phyloP scores from a whole-genome alignment of 2,329 filamentous ascomycete genomes.

The Nannizziopsis arthrosporioides region DNA sequence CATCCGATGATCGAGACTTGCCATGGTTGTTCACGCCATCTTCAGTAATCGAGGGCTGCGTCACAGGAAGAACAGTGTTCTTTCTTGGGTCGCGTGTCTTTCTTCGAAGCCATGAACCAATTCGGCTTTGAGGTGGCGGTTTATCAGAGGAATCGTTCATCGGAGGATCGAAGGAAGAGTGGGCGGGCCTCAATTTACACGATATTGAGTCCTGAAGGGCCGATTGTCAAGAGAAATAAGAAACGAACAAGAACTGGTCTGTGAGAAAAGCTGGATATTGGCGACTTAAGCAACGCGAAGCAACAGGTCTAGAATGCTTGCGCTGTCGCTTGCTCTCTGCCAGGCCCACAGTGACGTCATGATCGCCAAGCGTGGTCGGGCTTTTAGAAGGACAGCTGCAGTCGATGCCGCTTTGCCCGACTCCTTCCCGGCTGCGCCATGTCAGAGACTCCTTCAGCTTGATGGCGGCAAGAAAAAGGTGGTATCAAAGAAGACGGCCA shows the following conservation, averaged over 20 bases:
- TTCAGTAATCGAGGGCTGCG: neutral
- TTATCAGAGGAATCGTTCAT: conserved; percentile 6
- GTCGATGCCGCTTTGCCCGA: no score
- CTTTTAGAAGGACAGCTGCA: no score
- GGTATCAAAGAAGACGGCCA: no score
- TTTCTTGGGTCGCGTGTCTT: neutral
- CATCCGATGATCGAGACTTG: neutral
- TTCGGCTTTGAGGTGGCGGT: conserved; percentile 1
- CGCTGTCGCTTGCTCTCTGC: neutral
- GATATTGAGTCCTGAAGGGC: neutral
- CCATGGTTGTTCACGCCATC: neutral
- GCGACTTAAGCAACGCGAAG: neutral
- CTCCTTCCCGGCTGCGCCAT: no score
- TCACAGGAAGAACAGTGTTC: neutral
- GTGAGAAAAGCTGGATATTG: neutral
- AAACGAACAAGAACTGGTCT: neutral
- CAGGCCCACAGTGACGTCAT: neutral
- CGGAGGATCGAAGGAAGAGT: neutral
- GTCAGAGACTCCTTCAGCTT: no score
- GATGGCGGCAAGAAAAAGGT: no score
- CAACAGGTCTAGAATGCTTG: neutral
- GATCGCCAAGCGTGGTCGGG: no score
- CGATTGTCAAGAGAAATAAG: neutral
- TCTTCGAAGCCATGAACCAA: conserved; percentile 8
- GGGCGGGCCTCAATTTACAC: neutral